Evolutionary conservation across 352 stramenopile species (phyloP).

Genomic region (Phytophthora citrophthora): DNA sequence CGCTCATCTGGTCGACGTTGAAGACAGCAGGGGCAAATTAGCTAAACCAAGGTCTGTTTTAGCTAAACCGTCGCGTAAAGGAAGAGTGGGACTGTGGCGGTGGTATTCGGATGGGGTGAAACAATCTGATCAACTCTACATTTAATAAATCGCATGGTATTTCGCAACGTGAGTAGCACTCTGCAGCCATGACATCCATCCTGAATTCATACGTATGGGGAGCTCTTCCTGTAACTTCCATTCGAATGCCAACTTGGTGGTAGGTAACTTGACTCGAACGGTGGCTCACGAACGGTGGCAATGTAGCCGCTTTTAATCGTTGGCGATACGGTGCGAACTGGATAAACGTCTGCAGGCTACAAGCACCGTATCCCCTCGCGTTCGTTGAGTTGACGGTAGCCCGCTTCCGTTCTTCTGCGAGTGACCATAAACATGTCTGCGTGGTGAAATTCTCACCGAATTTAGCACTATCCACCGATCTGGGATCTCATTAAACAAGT

Average conservation of each 20-base stretch:
- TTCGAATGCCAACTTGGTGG: background rate
- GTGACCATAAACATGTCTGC: conserved; percentile 4
- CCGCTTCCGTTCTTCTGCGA: background rate
- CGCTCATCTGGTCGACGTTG: conserved; percentile 23
- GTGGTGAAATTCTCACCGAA: conserved; percentile 9
- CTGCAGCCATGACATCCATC: background rate
- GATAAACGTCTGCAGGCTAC: conserved; percentile 1
- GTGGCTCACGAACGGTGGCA: no score
- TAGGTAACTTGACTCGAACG: no score
- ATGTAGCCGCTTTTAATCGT: background rate
- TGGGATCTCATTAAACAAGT: background rate
- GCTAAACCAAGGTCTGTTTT: conserved; percentile 2
- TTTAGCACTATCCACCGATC: background rate
- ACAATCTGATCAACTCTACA: background rate
- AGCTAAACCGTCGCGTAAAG: conserved; percentile 10
- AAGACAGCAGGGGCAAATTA: conserved; percentile 1
- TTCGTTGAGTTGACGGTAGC: conserved; percentile 6
- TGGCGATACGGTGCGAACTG: background rate
- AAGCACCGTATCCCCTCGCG: conserved; percentile 5
- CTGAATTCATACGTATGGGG: background rate
- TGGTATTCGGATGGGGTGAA: conserved; percentile 4
- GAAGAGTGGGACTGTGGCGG: background rate
- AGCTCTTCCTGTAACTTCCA: no score
- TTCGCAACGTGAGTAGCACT: background rate
- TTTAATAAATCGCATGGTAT: background rate